Base-by-base conservation (phyloP, 1,284 basidiomycete genomes). In the Ganoderma multipileum region DNA sequence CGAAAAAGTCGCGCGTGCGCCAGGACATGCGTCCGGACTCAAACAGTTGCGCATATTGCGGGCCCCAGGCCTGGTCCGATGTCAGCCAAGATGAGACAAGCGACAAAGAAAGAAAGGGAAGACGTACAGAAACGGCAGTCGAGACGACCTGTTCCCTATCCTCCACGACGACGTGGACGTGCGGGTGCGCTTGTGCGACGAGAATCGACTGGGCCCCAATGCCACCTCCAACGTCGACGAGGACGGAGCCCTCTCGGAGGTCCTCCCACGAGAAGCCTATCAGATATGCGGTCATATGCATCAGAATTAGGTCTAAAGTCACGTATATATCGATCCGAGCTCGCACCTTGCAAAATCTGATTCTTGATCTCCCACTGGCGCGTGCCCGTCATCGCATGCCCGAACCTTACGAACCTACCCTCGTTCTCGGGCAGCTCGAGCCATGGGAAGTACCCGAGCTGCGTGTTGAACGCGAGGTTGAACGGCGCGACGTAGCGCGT, bases 211-310 rank as follows among this genome's bases (percentile, higher is more conserved):
- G 88, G 20, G 88, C 88, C 12, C 92, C 92, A 60, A 92, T 90
- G 1, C 92, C 91, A 6, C 91, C 91, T 0, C 91, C 92, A 4
- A 93, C 91, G 72, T 93, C 91, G 8, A 93, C 87, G 26, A 93
- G 79, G 7, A 86, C 79, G 54, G 73, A 44, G 6, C 84, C 84
- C 33, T 75, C 78, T 2, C 85, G 83, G 23, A 93, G 81, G 14
- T 83, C 81, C 18, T 81, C 78, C 88, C 91, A 92, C 70, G 89
- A 86, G 73, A 91, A 91, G 9, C 85, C 91, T 91, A 61, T 20
- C 33, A 33, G 33, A 33, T 12, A 16, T 8, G 16, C 2, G 14
- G 14, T 14, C n/a, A 39, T 2, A 28, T 60, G n/a, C n/a, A n/a
- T n/a, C n/a, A n/a, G n/a, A n/a, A n/a, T n/a, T n/a, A n/a, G n/a